Percentiles rank a stretch among this genome's conserved stretches.
These are phyloP conservation scores for Tylopilus microsporus DNA, from an alignment of 1,284 basidiomycete genomes.

Conservation along the genomic window DNA sequence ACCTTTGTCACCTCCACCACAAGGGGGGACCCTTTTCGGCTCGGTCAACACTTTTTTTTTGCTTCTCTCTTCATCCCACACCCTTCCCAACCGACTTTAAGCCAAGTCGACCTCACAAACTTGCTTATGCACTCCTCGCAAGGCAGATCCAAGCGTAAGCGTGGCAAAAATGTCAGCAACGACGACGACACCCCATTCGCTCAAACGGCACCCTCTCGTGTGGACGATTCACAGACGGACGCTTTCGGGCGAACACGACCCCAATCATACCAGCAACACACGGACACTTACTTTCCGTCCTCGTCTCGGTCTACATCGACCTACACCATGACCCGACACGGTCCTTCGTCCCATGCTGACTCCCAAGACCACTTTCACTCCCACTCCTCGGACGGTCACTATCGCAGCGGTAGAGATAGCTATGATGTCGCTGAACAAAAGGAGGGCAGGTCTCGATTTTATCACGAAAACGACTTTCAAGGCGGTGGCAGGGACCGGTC, in stretches of 20 bases:
- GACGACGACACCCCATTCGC: conserved; percentile 40
- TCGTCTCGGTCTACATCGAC: conserved; percentile 37
- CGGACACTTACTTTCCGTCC: conserved; percentile 47
- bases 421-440: conserved; percentile 43
- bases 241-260: conserved; percentile 40
- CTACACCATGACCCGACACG: conserved; percentile 47
- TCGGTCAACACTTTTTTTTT: conserved; percentile 26
- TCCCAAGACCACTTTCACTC: conserved; percentile 50
- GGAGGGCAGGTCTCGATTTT: conserved; percentile 41
- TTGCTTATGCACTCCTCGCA: conserved; percentile 46
- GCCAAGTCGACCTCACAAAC: conserved; percentile 12
- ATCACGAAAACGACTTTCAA: conserved; percentile 38
- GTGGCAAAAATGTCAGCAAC: conserved; percentile 46
- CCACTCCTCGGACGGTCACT: conserved; percentile 43
- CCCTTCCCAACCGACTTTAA: conserved; percentile 20
- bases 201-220: conserved; percentile 43
- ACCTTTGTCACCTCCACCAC: conserved; percentile 14
- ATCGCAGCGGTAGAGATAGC: conserved; percentile 47
- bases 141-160: conserved; percentile 45
- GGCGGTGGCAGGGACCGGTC: conserved; percentile 42
- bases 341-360: conserved; percentile 48
- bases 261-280: conserved; percentile 40
- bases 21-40: conserved; percentile 24
- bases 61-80: conserved; percentile 19
- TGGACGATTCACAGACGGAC: conserved; percentile 42